phyloP scores from a whole-genome alignment of 108 stramenopile species.

The Nitzschia putrida region DNA sequence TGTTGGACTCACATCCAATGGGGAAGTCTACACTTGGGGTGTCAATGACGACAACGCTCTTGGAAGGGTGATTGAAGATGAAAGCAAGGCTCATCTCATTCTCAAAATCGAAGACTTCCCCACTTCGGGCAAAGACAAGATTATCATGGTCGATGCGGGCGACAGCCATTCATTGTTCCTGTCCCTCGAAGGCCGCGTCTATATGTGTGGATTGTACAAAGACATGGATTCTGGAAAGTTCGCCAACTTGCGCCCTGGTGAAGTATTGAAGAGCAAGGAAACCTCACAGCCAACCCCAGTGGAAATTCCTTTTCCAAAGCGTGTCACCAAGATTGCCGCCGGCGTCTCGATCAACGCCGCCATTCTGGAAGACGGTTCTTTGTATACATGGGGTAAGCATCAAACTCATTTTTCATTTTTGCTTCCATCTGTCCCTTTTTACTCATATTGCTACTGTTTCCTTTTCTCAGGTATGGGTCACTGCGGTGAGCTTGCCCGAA shows the following conservation, averaged over 20 bases:
- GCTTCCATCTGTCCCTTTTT: not conserved
- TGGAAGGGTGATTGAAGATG: slow-evolving; percentile 43
- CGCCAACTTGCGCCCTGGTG: slow-evolving; percentile 28
- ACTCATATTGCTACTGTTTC: not conserved
- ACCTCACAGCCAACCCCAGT: slow-evolving; percentile 25
- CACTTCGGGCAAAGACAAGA: slow-evolving; percentile 31
- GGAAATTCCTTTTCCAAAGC: slow-evolving; percentile 23
- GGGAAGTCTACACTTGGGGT: slow-evolving; percentile 89
- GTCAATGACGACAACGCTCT: slow-evolving; percentile 85
- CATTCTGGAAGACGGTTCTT: slow-evolving; percentile 51
- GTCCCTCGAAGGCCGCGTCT: slow-evolving; percentile 60
- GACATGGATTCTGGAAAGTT: slow-evolving; percentile 64
- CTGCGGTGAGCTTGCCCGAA: slow-evolving; percentile 33
- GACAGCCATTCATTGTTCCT: slow-evolving; percentile 75
- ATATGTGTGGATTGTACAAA: slow-evolving; percentile 69
- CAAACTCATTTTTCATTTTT: not conserved
- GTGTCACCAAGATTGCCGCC: slow-evolving; percentile 44
- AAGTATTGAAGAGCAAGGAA: slow-evolving; percentile 35
- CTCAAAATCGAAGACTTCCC: slow-evolving; percentile 17
- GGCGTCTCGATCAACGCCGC: slow-evolving; percentile 61
- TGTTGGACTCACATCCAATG: slow-evolving; percentile 63
- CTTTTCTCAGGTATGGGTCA: slow-evolving; percentile 18
- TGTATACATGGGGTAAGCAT: slow-evolving; percentile 69
- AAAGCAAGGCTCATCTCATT: slow-evolving; percentile 4
- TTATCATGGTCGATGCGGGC: slow-evolving; percentile 74